Evolutionary conservation across 2,329 filamentous ascomycete species (phyloP), one percentile per base, ranked within the genome.

Genomic region (Aureobasidium namibiae): DNA sequence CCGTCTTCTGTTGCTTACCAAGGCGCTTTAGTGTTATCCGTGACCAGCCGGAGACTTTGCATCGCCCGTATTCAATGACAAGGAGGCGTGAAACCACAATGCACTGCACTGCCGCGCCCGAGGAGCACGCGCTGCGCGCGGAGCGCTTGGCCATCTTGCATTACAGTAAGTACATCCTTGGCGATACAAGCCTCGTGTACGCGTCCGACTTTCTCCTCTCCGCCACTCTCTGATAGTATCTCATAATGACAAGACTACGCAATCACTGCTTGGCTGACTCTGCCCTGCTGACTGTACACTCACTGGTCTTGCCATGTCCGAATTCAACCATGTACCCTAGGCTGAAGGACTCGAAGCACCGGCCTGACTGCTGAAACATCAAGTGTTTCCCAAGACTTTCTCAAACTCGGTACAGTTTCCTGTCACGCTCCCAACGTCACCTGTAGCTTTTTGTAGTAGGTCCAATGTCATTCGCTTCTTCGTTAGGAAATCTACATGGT

Each of bases 201-300:
- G 50, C 34, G 52, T 36, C 38, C 36, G 16, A n/a, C 16, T 16
- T 41, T 33, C 21, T 24, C 29, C 9, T 23, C 33, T 36, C 50
- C 50, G 50, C 50, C 38, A 34, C 38, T 54, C 10, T 24, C 29
- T 39, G 29, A 36, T 23, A 38, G 23, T 21, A 16, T 31, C 11
- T n/a, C 23, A 29, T n/a, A 14, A 16, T 21, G 33, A 45, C 39
- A 56, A 44, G 52, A 56, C 39, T 56, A 56, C 52, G 52, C 52
- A 56, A 45, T 56, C 52, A n/a, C 33, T 31, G 1, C 50, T 54
- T 54, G 50, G 50, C 50, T 42, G 16, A 23, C 23, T 31, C 26
- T 41, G 13, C 49, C 23, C 18, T 31, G 24, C 24, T n/a, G 5
- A 10, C 21, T 31, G 34, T 14, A 9, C 34, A n/a, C 3, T 31